phyloP scores from a whole-genome alignment of 768 basidiomycete species.

The Lentinus tigrinus region DNA sequence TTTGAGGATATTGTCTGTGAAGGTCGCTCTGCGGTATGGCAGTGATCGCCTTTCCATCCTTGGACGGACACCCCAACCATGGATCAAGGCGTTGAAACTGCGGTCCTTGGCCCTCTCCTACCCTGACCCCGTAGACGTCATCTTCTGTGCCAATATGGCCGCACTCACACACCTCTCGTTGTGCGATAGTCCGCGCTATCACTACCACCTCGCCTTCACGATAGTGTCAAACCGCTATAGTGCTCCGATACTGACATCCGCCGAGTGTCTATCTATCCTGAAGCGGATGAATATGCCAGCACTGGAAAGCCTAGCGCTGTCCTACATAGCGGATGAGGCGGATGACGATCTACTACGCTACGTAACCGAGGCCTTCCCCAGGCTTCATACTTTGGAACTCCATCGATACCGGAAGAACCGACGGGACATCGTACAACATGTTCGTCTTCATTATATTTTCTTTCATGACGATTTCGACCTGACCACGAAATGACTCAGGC shows the following conservation, averaged over 20 bases:
- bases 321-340: not conserved
- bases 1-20: too few relatives aligned
- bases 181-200: not conserved
- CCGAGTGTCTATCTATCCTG: not conserved
- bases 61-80: not conserved
- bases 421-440: not conserved
- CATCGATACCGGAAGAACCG: not conserved
- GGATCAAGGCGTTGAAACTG: not conserved
- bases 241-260: not conserved
- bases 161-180: not conserved
- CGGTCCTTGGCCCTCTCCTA: not conserved
- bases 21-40: too few relatives aligned
- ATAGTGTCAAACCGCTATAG: not conserved
- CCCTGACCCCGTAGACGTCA: not conserved
- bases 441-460: not conserved
- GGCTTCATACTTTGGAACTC: not conserved
- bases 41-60: not conserved
- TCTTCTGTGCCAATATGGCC: not conserved
- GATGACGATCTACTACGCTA: not conserved
- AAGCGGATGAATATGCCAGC: not conserved
- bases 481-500: not conserved
- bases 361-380: not conserved
- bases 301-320: not conserved
- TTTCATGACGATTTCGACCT: not conserved
- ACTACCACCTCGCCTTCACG: not conserved